Percentiles rank a stretch among this genome's conserved stretches.
phyloP scores from a whole-genome alignment of 257 asterid genomes.

The Solanum virginianum region DNA sequence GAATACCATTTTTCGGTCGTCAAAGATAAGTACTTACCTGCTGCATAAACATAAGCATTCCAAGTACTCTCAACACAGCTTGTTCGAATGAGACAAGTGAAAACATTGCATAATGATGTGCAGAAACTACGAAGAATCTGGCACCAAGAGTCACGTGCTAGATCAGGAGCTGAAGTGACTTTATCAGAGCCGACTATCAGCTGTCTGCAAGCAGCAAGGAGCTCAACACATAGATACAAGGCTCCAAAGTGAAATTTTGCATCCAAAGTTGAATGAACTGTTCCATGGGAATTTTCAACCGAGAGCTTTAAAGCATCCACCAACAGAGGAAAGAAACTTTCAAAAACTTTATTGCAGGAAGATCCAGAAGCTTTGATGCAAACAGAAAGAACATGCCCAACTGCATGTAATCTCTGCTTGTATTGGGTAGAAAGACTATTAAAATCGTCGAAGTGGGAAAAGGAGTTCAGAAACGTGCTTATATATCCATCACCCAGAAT shows the following conservation, averaged over 20 bases:
- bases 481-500: slow-evolving; percentile 60
- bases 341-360: slow-evolving; percentile 63
- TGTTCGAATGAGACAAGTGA: slow-evolving; percentile 34
- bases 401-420: slow-evolving; percentile 69
- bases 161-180: slow-evolving; percentile 10
- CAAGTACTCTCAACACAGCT: slow-evolving; percentile 25
- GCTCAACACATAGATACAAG: slow-evolving; percentile 55
- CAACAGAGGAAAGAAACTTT: slow-evolving; percentile 49
- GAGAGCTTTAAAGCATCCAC: slow-evolving; percentile 51
- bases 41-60: slow-evolving; percentile 31
- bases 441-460: slow-evolving; percentile 26
- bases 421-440: slow-evolving; percentile 33
- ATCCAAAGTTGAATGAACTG: slow-evolving; percentile 5
- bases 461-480: slow-evolving; percentile 33
- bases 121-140: slow-evolving; percentile 38
- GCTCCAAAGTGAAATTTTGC: slow-evolving; percentile 40
- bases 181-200: slow-evolving; percentile 32
- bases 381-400: slow-evolving; percentile 53
- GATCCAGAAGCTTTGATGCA: slow-evolving; percentile 50
- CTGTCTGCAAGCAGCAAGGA: slow-evolving; percentile 68
- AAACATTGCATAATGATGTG: slow-evolving; percentile 28
- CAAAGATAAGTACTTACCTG: slow-evolving; percentile 35
- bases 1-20: background rate
- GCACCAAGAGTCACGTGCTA: slow-evolving; percentile 30
- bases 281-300: slow-evolving; percentile 25